Evolutionary conservation across 305 asterid genomes (phyloP).

Genomic region (Rubia balearica): DNA sequence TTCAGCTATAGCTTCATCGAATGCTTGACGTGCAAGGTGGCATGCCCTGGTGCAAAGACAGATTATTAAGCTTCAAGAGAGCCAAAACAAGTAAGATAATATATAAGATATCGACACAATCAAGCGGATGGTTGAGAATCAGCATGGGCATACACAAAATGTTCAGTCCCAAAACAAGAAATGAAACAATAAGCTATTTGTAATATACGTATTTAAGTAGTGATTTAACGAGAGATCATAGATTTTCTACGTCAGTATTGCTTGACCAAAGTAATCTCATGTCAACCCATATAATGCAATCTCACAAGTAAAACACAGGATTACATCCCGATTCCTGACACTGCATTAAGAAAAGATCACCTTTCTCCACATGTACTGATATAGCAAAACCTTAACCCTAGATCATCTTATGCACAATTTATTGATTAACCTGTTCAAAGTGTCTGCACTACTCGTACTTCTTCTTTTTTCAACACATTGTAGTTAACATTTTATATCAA

Average conservation of each 20-base stretch:
- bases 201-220: not conserved
- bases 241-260: not conserved
- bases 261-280: not conserved
- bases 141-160: not conserved
- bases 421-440: not conserved
- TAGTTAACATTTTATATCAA: not conserved
- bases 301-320: not conserved
- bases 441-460: not conserved
- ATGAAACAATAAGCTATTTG: not conserved
- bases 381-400: not conserved
- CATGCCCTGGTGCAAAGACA: conserved; percentile 50
- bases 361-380: not conserved
- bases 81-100: not conserved
- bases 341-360: not conserved
- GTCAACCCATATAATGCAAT: not conserved
- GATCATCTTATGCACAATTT: not conserved
- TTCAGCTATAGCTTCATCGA: conserved; percentile 85
- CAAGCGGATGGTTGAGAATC: not conserved
- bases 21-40: conserved; percentile 80
- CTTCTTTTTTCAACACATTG: not conserved
- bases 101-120: not conserved
- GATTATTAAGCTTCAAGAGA: not conserved
- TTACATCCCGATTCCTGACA: not conserved
- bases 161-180: not conserved
- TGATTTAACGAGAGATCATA: not conserved